Evolutionary conservation across 2,329 filamentous ascomycete genomes (phyloP), one percentile per base, ranked within the genome.

Genomic region (Trichoderma asperellum): DNA sequence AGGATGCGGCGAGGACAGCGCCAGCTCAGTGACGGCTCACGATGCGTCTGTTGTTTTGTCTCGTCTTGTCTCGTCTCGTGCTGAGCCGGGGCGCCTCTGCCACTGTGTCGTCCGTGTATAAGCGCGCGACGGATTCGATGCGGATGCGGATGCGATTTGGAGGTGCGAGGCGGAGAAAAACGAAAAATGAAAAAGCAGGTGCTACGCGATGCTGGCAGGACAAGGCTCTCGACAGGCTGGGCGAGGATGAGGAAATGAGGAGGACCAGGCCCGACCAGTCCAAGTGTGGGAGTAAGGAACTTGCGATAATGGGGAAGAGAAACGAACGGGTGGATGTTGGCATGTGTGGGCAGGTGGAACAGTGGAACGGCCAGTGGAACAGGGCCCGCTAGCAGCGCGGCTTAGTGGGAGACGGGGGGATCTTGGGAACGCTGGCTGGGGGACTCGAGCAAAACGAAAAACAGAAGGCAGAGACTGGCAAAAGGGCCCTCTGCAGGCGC

Each of bases 271-370:
- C 24, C 18, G 55, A 57, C 55, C 29, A 57, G 55, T 21, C 47
- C 47, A 49, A 49, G 47, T 49, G 49, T 65, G 62, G 52, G 62
- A 57, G 40, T 14, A 55, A 61, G 34, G 56, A 68, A 47, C 60
- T 53, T 64, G 66, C 55, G 59, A 70, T 52, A 68, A 61, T 58
- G 59, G 40, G 67, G 69, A 63, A 68, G 55, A 62, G 59, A 66
- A 65, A 59, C 21, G 35, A 57, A 21, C 49, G 43, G 11, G 60
- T 49, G 47, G 47, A 49, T 24, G 29, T 18, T 34, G 60, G 43
- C 37, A 47, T 29, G 60, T 34, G 40, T 21, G 24, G 40, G 27
- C 43, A 21, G 59, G 55, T 57, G 55, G 55, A 53, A 55, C 61
- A 64, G 60, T 37, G 40, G 43, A 60, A 60, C 43, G 60, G 12